A percentile compares a stretch with the other conserved stretches of the same genome.
Conservation (phyloP, 1,139 yeast genomes). For the Suhomyces bokatorum region DNA sequence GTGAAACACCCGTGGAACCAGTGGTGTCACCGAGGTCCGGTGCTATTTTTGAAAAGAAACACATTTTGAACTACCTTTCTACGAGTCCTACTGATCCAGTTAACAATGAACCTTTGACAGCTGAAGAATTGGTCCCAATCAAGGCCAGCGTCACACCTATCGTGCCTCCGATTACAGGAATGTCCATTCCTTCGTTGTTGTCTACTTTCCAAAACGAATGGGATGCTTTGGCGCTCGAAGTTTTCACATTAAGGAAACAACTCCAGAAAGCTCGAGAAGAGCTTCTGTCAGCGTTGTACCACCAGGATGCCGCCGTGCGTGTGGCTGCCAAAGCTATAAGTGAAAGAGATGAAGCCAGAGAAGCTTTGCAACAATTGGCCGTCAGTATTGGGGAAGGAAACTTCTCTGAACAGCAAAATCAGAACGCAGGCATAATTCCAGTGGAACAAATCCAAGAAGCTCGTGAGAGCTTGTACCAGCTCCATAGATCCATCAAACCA, state of each 20-base stretch:
- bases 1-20: constrained; percentile 65
- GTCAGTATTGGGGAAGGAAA: constrained; percentile 18
- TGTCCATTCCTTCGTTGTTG: constrained; percentile 78
- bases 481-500: constrained; percentile 46
- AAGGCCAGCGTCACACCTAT: constrained; percentile 22
- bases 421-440: constrained; percentile 14
- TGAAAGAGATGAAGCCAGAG: constrained; percentile 73
- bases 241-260: constrained; percentile 74
- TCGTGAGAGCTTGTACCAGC: constrained; percentile 37
- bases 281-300: constrained; percentile 73
- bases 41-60: constrained; percentile 63
- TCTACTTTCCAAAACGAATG: constrained; percentile 82
- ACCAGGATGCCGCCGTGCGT: constrained; percentile 86
- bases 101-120: constrained; percentile 56
- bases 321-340: constrained; percentile 74
- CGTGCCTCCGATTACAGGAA: constrained; percentile 48
- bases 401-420: background rate
- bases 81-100: constrained; percentile 79
- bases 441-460: constrained; percentile 32
- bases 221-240: constrained; percentile 84
- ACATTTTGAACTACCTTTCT: constrained; percentile 61
- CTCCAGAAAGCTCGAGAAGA: constrained; percentile 67
- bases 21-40: constrained; percentile 79
- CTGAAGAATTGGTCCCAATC: constrained; percentile 60
- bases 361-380: constrained; percentile 54